Percentiles rank a stretch among this genome's conserved stretches.
These are phyloP conservation scores for Yarrowia galli DNA, from an alignment of 1,139 yeast species.

Conservation along the genomic window DNA sequence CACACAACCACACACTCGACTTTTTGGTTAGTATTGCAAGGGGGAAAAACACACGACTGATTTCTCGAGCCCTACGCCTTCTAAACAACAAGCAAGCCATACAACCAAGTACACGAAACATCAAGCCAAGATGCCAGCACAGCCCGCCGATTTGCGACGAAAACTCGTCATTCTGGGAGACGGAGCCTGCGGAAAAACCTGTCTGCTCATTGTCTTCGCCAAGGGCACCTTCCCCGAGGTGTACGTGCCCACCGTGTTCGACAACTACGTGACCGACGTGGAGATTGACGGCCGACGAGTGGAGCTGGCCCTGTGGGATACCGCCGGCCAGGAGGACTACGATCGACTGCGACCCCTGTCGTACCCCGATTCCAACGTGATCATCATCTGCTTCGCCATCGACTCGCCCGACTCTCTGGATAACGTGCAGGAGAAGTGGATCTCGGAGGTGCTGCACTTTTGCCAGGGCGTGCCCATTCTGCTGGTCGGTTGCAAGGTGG, in stretches of 20 bases:
- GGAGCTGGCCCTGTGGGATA: constrained; percentile 96
- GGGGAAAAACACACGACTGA: not conserved
- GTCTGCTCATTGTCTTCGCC: constrained; percentile 42
- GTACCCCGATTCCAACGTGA: constrained; percentile 92
- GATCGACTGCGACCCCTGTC: constrained; percentile 93
- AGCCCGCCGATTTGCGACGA: constrained; percentile 50
- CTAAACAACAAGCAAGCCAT: not conserved
- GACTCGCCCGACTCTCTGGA: constrained; percentile 93
- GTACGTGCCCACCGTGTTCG: constrained; percentile 91
- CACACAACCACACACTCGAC: not conserved
- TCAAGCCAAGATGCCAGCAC: constrained; percentile 25
- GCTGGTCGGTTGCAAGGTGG: constrained; percentile 88
- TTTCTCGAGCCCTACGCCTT: not conserved
- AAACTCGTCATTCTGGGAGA: constrained; percentile 89
- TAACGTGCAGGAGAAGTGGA: constrained; percentile 94
- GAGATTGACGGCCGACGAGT: constrained; percentile 93
- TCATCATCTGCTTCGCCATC: constrained; percentile 88
- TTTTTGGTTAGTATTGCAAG: constrained; percentile 4
- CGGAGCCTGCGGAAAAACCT: constrained; percentile 89
- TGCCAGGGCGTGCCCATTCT: constrained; percentile 96
- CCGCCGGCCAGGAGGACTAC: constrained; percentile 98
- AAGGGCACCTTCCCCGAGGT: constrained; percentile 50
- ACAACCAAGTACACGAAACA: not conserved
- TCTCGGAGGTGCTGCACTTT: constrained; percentile 90
- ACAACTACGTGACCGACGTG: constrained; percentile 92